Evolutionary conservation across 768 basidiomycete species (phyloP).

Genomic region (Tylopilus subfusipes): DNA sequence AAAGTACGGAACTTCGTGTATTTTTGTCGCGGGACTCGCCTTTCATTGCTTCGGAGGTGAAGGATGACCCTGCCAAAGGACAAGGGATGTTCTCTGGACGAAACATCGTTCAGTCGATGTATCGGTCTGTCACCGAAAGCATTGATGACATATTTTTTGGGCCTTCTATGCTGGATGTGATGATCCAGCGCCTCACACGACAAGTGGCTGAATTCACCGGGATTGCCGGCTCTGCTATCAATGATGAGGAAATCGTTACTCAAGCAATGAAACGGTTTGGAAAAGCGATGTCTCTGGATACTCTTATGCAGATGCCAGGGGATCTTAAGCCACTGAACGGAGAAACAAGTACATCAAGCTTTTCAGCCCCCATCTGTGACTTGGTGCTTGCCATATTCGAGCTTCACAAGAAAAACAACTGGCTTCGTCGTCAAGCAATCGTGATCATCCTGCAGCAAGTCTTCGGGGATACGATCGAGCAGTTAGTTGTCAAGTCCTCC

Average conservation of each 20-base stretch:
- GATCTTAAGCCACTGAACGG: conserved; percentile 81
- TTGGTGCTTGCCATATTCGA: conserved; percentile 91
- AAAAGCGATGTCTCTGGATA: conserved; percentile 61
- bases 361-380: conserved; percentile 93
- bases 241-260: conserved; percentile 81
- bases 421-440: conserved; percentile 92
- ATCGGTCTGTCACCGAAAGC: conserved; percentile 88
- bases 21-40: conserved; percentile 90
- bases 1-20: conserved; percentile 73
- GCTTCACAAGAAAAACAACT: conserved; percentile 93
- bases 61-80: conserved; percentile 39
- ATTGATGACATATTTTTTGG: conserved; percentile 98
- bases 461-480: conserved; percentile 91
- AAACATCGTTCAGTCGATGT: conserved; percentile 81
- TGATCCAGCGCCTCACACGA: conserved; percentile 84
- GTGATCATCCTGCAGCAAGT: conserved; percentile 96
- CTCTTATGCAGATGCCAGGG: conserved; percentile 68
- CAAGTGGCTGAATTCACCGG: conserved; percentile 90
- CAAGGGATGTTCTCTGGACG: conserved; percentile 58
- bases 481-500: conserved; percentile 46
- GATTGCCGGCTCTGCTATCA: conserved; percentile 70
- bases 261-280: conserved; percentile 74
- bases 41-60: conserved; percentile 58
- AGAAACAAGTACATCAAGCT: conserved; percentile 84
- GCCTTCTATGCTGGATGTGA: conserved; percentile 92